Base-by-base conservation (phyloP, 352 stramenopile genomes). In the Bremia lactucae region DNA sequence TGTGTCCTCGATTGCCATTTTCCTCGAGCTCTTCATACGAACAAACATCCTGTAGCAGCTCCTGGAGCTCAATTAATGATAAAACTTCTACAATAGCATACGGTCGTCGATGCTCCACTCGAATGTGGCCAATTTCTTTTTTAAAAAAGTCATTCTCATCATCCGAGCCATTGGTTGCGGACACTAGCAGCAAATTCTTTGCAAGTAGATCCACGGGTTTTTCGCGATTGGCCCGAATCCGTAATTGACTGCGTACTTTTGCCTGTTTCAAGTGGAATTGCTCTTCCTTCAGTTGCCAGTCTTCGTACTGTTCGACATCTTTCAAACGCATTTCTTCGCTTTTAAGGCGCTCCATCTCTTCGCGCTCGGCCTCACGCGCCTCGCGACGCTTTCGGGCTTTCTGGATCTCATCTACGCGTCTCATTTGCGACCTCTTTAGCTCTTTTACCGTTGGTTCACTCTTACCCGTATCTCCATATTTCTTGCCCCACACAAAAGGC, bases 171-270 rank as follows among this genome's bases (percentile, higher is more conserved):
- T 83, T 52, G 19, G 50, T 57, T 4, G 55, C 66, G 20, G 65
- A 95, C 48, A 97, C 91, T 1, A 99, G 60, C n/a, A 99, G 69
- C 35, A 98, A 59, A 65, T 99, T 99, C 72, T 98, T 98, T n/a
- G 95, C 95, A 18, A 98, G 54, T 28, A 97, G 47, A 64, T 99
- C 96, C 49, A 99, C 87, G 1, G 95, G 95, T 46, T 96, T 90
- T 52, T 98, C 88, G n/a, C 95, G 70, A 4, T 84, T 83, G 46
- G 97, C 88, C 7, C 67, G 51, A 46, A 88, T 88, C 20, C 76
- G 73, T 28, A 94, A 50, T 54, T 95, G 88, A 21, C 81, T 93
- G 36, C 96, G 78, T 46, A 97, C 86, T 14, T 76, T 68, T 35
- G 95, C 83, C 62, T 98, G 95, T 18, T 89, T 63, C 8, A 97